Evolutionary conservation across 108 stramenopile species (phyloP), one percentile per base, ranked within the genome.

Genomic region (Nitzschia sp.): DNA sequence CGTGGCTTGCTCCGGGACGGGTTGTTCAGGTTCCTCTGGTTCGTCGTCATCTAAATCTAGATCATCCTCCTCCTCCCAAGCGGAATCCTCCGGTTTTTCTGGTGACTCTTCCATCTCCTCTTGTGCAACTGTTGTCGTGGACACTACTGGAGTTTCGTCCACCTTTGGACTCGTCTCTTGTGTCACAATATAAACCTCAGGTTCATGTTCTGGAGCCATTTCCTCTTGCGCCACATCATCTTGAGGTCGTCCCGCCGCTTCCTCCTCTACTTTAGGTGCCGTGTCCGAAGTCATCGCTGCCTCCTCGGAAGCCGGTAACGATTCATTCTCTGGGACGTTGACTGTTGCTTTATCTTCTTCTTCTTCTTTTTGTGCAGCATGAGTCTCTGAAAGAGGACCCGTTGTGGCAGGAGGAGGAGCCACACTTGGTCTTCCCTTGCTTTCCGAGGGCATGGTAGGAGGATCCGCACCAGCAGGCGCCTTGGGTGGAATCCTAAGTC

Each of bases 21-120:
- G 15, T 3, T 17, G 29, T 34, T n/a, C n/a, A n/a, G n/a, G n/a
- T n/a, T 34, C 3, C 5, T 34, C 29, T 34, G 29, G 39, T 48
- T 52, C 59, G 8, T 42, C 75, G 50, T 72, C 56, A 70, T 19
- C 34, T 17, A 52, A 17, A 12, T n/a, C 43, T 19, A 42, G 29
- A 62, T 60, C 17, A 12, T 70, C 46, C 43, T 62, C 46, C 43
- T 62, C 61, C 10, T 41, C 44, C 42, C 25, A 29, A 51, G 63
- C 2, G 19, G 60, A 53, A 51, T 22, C 29, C 29, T 34, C 29
- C 29, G 29, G 5, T 5, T 34, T 25, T 26, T 60, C 12, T 46
- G 14, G 12, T 0, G 12, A 0, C n/a, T n/a, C 0, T 46, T 46
- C n/a, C 44, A 15, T 12, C 12, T 15, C 15, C n/a, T 46, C 14